phyloP scores from a whole-genome alignment of 1,284 basidiomycete species.

The Trametes sp. region DNA sequence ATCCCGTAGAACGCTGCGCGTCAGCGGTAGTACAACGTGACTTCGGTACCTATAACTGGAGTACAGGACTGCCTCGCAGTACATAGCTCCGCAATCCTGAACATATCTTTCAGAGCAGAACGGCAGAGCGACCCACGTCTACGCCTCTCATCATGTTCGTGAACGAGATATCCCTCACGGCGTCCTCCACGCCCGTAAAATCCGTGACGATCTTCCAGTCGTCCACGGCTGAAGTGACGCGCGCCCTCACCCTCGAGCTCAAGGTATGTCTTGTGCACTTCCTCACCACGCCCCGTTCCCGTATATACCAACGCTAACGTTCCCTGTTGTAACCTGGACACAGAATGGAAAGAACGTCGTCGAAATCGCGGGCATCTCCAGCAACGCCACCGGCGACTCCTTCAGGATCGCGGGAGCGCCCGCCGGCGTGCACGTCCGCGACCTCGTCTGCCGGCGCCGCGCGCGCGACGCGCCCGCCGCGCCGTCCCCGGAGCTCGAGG shows the following conservation, averaged over 20 bases:
- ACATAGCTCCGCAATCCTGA: no score
- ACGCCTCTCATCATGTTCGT: no score
- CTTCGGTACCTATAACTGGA: no score
- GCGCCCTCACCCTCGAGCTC: slow-evolving; percentile 42
- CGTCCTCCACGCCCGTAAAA: slow-evolving; percentile 42
- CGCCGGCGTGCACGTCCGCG: slow-evolving; percentile 52
- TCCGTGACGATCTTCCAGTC: slow-evolving; percentile 48
- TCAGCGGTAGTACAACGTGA: no score
- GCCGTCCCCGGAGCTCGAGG: no score
- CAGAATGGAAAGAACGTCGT: slow-evolving; percentile 60
- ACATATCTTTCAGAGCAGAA: no score
- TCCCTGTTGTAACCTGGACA: not conserved
- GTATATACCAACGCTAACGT: not conserved
- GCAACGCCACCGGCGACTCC: slow-evolving; percentile 55
- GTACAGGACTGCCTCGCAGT: no score
- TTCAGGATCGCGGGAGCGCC: slow-evolving; percentile 56
- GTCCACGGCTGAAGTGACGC: slow-evolving; percentile 45
- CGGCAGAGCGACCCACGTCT: no score
- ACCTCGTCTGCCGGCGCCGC: slow-evolving; percentile 53
- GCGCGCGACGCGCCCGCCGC: slow-evolving; percentile 29
- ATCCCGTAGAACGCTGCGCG: no score
- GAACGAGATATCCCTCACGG: slow-evolving; percentile 22
- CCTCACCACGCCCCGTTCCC: no score
- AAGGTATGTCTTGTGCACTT: slow-evolving; percentile 41
- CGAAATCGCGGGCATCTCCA: slow-evolving; percentile 53